phyloP scores from a whole-genome alignment of 2,329 filamentous ascomycete species.

The Aspergillus hortae region DNA sequence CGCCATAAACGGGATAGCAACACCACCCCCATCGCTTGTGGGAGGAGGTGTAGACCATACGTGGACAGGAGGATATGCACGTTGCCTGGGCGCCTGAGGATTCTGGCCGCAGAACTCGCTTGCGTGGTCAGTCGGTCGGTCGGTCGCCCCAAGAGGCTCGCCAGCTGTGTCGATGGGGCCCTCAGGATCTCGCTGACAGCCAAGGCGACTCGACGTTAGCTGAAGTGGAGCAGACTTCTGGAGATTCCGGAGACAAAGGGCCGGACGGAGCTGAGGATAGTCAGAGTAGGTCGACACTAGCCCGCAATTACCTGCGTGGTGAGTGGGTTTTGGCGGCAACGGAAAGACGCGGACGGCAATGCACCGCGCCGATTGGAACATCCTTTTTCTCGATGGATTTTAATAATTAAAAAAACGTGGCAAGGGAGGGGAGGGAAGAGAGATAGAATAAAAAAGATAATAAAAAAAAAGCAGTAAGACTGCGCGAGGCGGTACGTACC shows the following conservation, averaged over 20 bases:
- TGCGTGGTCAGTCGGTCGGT: too few relatives aligned
- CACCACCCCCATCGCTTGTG: neutral
- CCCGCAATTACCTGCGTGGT: slow-evolving; percentile 20
- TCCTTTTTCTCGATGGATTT: too few relatives aligned
- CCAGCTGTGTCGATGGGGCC: slow-evolving; percentile 7
- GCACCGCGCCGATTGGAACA: slow-evolving; percentile 28
- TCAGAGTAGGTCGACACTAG: slow-evolving; percentile 3
- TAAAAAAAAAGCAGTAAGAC: neutral
- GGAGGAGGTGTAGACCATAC: neutral
- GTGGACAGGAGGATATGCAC: neutral
- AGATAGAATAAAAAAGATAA: slow-evolving; percentile 1
- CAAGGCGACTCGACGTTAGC: slow-evolving; percentile 12
- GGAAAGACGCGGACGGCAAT: slow-evolving; percentile 35
- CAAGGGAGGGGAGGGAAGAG: slow-evolving; percentile 11
- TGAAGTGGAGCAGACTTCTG: slow-evolving; percentile 12
- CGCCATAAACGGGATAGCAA: neutral
- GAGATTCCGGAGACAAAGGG: slow-evolving; percentile 13
- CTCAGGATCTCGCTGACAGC: slow-evolving; percentile 8
- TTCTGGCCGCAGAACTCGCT: slow-evolving; percentile 4
- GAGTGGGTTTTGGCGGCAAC: slow-evolving; percentile 28
- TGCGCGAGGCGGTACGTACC: neutral
- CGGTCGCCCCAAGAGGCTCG: neutral
- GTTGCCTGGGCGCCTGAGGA: slow-evolving; percentile 4
- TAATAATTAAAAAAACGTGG: slow-evolving; percentile 23
- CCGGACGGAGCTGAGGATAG: slow-evolving; percentile 9